Evolutionary conservation across 805 yeast genomes (phyloP).

Genomic region (Kodamaea fukazawae): DNA sequence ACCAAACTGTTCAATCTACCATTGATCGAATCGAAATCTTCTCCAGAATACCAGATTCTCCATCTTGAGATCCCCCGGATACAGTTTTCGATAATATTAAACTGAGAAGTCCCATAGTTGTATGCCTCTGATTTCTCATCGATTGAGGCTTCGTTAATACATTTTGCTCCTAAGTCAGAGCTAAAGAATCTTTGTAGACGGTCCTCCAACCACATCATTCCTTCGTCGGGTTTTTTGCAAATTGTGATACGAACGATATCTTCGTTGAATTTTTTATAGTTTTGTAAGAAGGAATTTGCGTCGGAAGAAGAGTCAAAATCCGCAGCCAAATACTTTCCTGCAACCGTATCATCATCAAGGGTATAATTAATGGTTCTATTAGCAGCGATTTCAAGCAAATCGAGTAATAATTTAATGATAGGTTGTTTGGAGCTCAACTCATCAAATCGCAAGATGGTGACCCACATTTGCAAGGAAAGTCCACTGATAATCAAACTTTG

Average conservation of each 20-base stretch:
- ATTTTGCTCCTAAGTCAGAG: constrained; percentile 63
- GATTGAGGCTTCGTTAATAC: constrained; percentile 53
- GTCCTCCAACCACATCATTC: constrained; percentile 77
- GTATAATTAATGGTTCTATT: constrained; percentile 73
- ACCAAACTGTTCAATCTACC: constrained; percentile 51
- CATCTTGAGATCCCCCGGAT: constrained; percentile 92
- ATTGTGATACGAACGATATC: constrained; percentile 87
- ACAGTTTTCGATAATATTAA: constrained; percentile 83
- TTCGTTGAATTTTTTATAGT: constrained; percentile 80
- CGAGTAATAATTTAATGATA: constrained; percentile 58
- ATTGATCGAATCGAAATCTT: constrained; percentile 51
- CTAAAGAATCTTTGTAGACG: constrained; percentile 71
- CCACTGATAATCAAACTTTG: constrained; percentile 89
- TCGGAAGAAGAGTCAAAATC: constrained; percentile 91
- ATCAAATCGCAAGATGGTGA: constrained; percentile 79
- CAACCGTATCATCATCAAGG: constrained; percentile 60
- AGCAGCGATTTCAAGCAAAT: constrained; percentile 71
- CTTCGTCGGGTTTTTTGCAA: constrained; percentile 79
- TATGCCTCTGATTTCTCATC: constrained; percentile 64
- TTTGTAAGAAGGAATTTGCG: constrained; percentile 66
- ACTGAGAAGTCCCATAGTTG: constrained; percentile 74
- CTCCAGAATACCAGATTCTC: constrained; percentile 83
- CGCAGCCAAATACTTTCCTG: constrained; percentile 66
- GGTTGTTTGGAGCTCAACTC: constrained; percentile 59
- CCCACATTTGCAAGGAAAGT: constrained; percentile 91